phyloP scores from a whole-genome alignment of 2,329 filamentous ascomycete species.

The Scopulariopsis brevicaulis region DNA sequence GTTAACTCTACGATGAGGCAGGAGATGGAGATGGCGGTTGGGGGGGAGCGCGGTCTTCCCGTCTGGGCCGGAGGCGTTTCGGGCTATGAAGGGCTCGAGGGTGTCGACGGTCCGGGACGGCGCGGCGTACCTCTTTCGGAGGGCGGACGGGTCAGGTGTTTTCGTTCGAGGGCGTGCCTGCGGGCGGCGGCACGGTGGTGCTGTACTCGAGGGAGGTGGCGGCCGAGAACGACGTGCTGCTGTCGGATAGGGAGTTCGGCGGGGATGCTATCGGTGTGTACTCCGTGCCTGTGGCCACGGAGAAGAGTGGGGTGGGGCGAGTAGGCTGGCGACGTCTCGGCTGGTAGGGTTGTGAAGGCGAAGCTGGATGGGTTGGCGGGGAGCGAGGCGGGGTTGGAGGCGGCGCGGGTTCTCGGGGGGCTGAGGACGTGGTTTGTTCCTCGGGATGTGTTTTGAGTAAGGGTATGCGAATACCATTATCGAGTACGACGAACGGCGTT shows the following conservation, averaged over 20 bases:
- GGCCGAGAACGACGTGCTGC: constrained; percentile 40
- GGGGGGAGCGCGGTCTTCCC: neutral
- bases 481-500: too few relatives aligned
- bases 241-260: constrained; percentile 28
- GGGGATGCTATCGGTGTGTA: neutral
- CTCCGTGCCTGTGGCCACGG: neutral
- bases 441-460: neutral
- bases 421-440: neutral
- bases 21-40: neutral
- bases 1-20: constrained; percentile 17
- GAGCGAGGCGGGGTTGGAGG: neutral
- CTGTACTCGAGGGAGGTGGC: constrained; percentile 47
- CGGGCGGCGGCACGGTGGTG: constrained; percentile 9
- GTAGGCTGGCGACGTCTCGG: neutral
- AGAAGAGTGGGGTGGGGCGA: neutral
- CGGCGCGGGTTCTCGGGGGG: neutral
- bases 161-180: constrained; percentile 30
- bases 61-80: neutral
- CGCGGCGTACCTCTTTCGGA: constrained; percentile 39
- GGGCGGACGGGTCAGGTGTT: constrained; percentile 34
- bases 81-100: constrained; percentile 13
- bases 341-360: neutral
- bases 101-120: constrained; percentile 5
- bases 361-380: neutral
- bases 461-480: neutral